phyloP scores from a whole-genome alignment of 2,329 filamentous ascomycete genomes.

The Penicillium corylophilum region DNA sequence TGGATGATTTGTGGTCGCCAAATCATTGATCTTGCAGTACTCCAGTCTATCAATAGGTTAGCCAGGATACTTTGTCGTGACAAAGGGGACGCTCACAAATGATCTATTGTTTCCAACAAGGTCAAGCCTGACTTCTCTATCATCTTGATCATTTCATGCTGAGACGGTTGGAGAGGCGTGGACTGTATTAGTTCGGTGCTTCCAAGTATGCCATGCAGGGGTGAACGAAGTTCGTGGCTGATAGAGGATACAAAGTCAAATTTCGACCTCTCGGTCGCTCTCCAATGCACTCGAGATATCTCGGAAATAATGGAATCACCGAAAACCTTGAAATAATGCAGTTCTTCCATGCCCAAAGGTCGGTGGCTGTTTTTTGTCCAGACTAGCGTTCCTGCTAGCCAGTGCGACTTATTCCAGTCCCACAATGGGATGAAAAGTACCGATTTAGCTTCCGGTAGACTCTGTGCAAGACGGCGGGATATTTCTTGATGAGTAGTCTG shows the following conservation, averaged over 20 bases:
- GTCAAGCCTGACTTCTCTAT: constrained; percentile 53
- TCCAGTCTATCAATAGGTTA: constrained; percentile 26
- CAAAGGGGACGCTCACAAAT: constrained; percentile 23
- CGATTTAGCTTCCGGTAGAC: constrained; percentile 19
- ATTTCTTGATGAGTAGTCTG: background rate
- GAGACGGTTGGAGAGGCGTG: constrained; percentile 41
- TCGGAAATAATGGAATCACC: constrained; percentile 37
- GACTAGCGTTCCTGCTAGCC: constrained; percentile 32
- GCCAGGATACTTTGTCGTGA: background rate
- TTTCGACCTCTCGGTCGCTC: constrained; percentile 47
- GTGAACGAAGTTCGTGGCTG: constrained; percentile 53
- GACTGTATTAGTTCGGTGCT: constrained; percentile 52
- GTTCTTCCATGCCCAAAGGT: constrained; percentile 25
- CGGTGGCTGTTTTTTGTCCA: constrained; percentile 28
- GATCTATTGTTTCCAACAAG: constrained; percentile 50
- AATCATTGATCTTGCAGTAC: constrained; percentile 38
- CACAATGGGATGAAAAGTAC: constrained; percentile 26
- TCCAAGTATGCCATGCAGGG: constrained; percentile 49
- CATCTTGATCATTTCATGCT: constrained; percentile 48
- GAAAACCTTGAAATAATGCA: constrained; percentile 38
- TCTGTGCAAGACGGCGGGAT: constrained; percentile 9
- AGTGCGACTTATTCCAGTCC: constrained; percentile 34
- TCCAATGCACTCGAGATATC: constrained; percentile 35
- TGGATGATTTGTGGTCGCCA: constrained; percentile 17
- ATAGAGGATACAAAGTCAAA: constrained; percentile 54